phyloP scores from a whole-genome alignment of 805 yeast genomes.

The Barnettozyma populi region DNA sequence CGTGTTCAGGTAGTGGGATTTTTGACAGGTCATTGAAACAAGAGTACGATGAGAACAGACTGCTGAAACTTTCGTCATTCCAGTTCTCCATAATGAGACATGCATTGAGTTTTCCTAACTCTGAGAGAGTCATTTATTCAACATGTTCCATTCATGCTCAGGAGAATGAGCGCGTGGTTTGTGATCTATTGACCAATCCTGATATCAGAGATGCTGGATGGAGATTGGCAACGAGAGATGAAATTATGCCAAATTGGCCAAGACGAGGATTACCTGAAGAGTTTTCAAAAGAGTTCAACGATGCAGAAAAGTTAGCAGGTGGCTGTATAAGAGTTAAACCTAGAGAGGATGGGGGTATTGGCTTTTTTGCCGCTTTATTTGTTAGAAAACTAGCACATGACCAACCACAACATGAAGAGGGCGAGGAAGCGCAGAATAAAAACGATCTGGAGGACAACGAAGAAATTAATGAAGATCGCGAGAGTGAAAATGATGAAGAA shows the following conservation, averaged over 20 bases:
- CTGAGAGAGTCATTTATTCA: conserved; percentile 77
- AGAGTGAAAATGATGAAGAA: conserved; percentile 4
- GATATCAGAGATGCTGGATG: conserved; percentile 68
- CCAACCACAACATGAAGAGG: neutral
- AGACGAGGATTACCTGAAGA: conserved; percentile 76
- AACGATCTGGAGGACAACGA: neutral
- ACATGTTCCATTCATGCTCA: conserved; percentile 93
- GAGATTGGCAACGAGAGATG: conserved; percentile 50
- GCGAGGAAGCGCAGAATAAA: neutral
- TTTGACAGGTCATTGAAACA: conserved; percentile 59
- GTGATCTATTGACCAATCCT: conserved; percentile 63
- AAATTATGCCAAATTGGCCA: conserved; percentile 81
- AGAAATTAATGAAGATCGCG: conserved; percentile 3
- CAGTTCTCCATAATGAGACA: conserved; percentile 86
- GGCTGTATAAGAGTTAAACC: conserved; percentile 87
- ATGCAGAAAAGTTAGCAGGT: conserved; percentile 58
- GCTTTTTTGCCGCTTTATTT: conserved; percentile 94
- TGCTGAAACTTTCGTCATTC: conserved; percentile 73
- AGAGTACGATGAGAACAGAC: conserved; percentile 46
- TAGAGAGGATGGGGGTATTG: conserved; percentile 94
- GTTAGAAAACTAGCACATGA: conserved; percentile 34
- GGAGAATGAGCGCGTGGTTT: conserved; percentile 91
- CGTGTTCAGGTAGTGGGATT: conserved; percentile 97
- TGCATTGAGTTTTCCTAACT: conserved; percentile 77
- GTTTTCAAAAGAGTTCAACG: conserved; percentile 42